These are phyloP conservation scores for Coprinopsis marcescibilis DNA, from an alignment of 768 basidiomycete genomes.

Conservation along the genomic window DNA sequence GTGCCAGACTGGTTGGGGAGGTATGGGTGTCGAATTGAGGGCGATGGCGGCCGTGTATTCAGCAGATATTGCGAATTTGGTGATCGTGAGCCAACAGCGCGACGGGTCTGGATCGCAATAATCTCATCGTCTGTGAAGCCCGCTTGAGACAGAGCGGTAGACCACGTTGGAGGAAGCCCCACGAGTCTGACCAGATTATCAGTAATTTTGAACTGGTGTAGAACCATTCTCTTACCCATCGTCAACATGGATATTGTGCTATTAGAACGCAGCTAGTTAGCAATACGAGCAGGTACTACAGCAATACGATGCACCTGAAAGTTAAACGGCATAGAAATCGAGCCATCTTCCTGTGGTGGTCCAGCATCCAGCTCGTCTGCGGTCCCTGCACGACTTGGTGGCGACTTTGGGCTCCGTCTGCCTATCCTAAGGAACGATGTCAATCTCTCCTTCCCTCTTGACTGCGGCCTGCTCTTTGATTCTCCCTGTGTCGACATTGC, in stretches of 20 bases:
- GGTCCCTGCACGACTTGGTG: constrained; percentile 7
- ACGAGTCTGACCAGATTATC: constrained; percentile 34
- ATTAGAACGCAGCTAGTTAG: constrained; percentile 1
- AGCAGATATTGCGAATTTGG: constrained; percentile 30
- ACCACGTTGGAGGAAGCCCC: constrained; percentile 74
- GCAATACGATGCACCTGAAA: constrained; percentile 49
- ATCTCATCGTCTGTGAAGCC: constrained; percentile 73
- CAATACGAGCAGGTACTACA: constrained; percentile 1
- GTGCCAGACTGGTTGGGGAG: constrained; percentile 8
- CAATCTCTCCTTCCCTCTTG: constrained; percentile 29
- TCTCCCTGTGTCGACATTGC: constrained; percentile 20
- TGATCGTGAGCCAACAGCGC: constrained; percentile 29
- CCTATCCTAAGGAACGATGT: constrained; percentile 39
- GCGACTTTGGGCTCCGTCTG: constrained; percentile 27
- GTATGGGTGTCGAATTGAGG: constrained; percentile 17
- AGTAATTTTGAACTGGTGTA: neutral
- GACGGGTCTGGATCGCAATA: constrained; percentile 43
- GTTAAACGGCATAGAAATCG: constrained; percentile 68
- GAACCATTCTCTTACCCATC: constrained; percentile 46
- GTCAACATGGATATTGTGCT: constrained; percentile 80
- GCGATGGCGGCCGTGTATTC: constrained; percentile 31
- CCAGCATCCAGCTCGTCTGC: constrained; percentile 13
- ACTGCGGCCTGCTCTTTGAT: constrained; percentile 7
- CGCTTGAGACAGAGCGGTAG: constrained; percentile 49
- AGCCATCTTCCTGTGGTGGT: constrained; percentile 42